phyloP scores from a whole-genome alignment of 805 yeast genomes.

The Kazachstania martiniae region DNA sequence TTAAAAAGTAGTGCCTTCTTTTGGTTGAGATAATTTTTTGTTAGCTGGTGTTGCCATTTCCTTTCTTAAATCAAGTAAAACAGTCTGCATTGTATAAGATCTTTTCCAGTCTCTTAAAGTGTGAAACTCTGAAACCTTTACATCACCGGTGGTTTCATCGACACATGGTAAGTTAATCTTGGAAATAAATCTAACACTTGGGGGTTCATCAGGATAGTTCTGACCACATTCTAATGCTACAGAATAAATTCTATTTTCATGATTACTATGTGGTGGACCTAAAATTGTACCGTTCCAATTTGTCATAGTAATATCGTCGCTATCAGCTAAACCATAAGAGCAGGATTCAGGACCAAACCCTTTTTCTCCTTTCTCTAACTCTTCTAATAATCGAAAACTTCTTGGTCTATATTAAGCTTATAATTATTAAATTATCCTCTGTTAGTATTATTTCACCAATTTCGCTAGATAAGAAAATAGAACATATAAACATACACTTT shows the following conservation, averaged over 20 bases:
- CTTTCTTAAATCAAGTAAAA: conserved; percentile 77
- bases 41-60: conserved; percentile 80
- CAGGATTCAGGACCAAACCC: conserved; percentile 96
- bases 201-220: conserved; percentile 83
- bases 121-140: conserved; percentile 44
- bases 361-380: conserved; percentile 94
- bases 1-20: conserved; percentile 68
- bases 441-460: not conserved
- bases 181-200: conserved; percentile 67
- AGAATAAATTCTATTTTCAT: conserved; percentile 88
- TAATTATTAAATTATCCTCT: not conserved
- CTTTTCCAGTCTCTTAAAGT: conserved; percentile 79
- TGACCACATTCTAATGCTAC: conserved; percentile 73
- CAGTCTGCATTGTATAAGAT: conserved; percentile 86
- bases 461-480: not conserved
- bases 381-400: conserved; percentile 88
- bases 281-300: conserved; percentile 96
- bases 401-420: conserved; percentile 44
- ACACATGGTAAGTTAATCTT: conserved; percentile 89
- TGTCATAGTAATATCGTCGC: conserved; percentile 87
- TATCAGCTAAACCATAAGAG: conserved; percentile 85
- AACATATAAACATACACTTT: conserved; percentile 8
- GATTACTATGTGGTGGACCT: conserved; percentile 89
- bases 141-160: conserved; percentile 47
- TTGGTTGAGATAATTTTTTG: conserved; percentile 81